phyloP scores from a whole-genome alignment of 1,139 yeast species.

The Diutina mesorugosa region DNA sequence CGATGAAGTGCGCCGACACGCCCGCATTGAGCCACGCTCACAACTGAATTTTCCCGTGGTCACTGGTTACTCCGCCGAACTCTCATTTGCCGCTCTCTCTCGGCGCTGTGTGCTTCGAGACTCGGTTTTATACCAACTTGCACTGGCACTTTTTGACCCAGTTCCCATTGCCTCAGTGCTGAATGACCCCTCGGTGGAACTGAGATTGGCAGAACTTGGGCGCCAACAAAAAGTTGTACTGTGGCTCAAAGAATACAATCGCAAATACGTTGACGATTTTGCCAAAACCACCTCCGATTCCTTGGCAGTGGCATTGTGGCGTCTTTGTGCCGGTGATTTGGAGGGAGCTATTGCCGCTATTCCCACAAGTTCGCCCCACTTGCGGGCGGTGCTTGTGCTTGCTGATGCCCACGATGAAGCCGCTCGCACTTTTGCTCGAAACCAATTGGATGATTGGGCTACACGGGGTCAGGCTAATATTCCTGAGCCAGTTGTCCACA shows the following conservation, averaged over 20 bases:
- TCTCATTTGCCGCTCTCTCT: background rate
- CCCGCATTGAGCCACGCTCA: background rate
- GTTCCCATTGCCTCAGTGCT: conserved; percentile 7
- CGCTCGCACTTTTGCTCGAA: conserved; percentile 39
- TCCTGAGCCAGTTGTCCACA: background rate
- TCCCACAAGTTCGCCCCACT: conserved; percentile 46
- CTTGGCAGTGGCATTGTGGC: conserved; percentile 38
- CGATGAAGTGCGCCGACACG: background rate
- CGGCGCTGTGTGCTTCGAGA: background rate
- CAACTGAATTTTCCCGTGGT: background rate
- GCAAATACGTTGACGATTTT: conserved; percentile 4
- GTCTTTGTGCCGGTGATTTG: conserved; percentile 45
- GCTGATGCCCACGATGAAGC: conserved; percentile 56
- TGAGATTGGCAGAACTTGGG: conserved; percentile 10
- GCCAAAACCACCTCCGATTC: conserved; percentile 12
- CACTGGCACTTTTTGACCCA: background rate
- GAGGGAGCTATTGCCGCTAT: conserved; percentile 55
- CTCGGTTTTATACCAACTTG: background rate
- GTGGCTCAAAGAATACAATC: conserved; percentile 15
- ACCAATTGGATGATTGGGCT: conserved; percentile 30
- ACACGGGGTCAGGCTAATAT: background rate
- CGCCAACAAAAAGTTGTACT: conserved; percentile 33
- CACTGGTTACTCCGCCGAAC: background rate
- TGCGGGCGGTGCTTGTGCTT: conserved; percentile 58
- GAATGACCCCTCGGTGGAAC: conserved; percentile 12